Evolutionary conservation across 352 stramenopile genomes (phyloP), one percentile per base, ranked within the genome.

Genomic region (Globisporangium perplexum): DNA sequence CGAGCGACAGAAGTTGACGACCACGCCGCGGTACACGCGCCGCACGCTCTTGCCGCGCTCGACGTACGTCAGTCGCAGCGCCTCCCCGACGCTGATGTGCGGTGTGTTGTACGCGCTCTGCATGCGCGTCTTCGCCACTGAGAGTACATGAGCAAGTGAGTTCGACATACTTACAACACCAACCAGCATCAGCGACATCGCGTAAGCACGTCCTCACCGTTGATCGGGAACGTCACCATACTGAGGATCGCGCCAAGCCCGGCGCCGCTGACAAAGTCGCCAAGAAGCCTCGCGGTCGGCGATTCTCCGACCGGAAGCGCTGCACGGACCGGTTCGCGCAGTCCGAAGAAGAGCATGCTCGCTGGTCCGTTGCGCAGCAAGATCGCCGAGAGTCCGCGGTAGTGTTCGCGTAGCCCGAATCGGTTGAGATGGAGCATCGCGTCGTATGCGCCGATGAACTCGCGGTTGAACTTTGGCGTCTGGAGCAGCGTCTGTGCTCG

Each of bases 1-100:
- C 24, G 83, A 93, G 11, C 86, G 73, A 46, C 87, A 86, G 62
- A 93, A 96, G 58, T 96, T 96, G 68, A 96, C 86, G 59, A 91
- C 72, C 3, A 93, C 86, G 11, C 86, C 86, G 45, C 86, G 83
- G 62, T 93, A 96, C 41, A 96, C 59, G 11, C 72, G 62, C n/a
- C 59, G 57, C 20, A 88, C 42, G 45, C 71, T 85, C 39, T 60
- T 65, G 0, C 80, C 82, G 30, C 86, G 74, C 59, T 96, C 84
- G 24, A 68, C 55, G 59, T 90, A 93, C 44, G 80, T 93, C 20
- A 83, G 72, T 42, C 67, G 52, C 56, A 93, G 59, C 17, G 83
- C 83, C 50, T 89, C 59, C 33, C 66, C 45, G 0, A 72, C 65
- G 7, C 75, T 68, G 30, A 93, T 77, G 52, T 86, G 86, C 6